Base-by-base conservation (phyloP, 495 filamentous ascomycete genomes). In the Staphylotrichum longicolle region DNA sequence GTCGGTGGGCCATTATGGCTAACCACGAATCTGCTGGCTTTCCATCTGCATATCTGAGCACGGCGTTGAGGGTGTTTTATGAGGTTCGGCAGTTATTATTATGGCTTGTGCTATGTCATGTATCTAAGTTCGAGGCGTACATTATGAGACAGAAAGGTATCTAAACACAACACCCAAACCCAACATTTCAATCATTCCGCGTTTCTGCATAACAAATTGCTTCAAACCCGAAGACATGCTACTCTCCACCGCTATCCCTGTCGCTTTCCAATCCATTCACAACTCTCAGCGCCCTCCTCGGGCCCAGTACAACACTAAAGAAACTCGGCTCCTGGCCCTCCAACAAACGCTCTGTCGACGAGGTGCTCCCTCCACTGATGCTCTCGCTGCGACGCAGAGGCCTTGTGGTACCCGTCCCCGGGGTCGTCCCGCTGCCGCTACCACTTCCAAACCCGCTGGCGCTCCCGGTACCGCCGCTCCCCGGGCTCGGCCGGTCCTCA, bases 261-360 rank as follows among this genome's bases (percentile, higher is more conserved):
- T 66, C 66, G 44, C 55, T 60, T 56, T 78, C 76, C 60, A 79
- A 51, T 10, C 77, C 75, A 77, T 91, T 91, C 14, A 90, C 86
- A 44, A 91, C 87, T 68, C 86, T 74, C 74, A 91, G 74, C 65
- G 87, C 90, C 67, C 89, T 78, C 68, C 86, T 81, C 57, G 88
- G 88, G 61, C 86, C 86, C 72, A 91, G 66, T 65, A 91, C 70
- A 20, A 91, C 88, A 47, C 84, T 87, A 64, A 88, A 85, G 67
- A 91, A 91, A 58, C 82, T 89, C 66, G 88, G 88, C 69, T 91
- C 86, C 66, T 80, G 76, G 30, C 84, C 85, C 5, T 78, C 77
- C 40, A 90, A 53, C 63, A 90, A 66, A 63, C 86, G 78, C 65
- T 87, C 83, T 32, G 75, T 72, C 46, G 72, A 72, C 62, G 70